These are phyloP conservation scores for Debaryomyces fabryi DNA, from an alignment of 1,139 yeast genomes.

Conservation along the genomic window DNA sequence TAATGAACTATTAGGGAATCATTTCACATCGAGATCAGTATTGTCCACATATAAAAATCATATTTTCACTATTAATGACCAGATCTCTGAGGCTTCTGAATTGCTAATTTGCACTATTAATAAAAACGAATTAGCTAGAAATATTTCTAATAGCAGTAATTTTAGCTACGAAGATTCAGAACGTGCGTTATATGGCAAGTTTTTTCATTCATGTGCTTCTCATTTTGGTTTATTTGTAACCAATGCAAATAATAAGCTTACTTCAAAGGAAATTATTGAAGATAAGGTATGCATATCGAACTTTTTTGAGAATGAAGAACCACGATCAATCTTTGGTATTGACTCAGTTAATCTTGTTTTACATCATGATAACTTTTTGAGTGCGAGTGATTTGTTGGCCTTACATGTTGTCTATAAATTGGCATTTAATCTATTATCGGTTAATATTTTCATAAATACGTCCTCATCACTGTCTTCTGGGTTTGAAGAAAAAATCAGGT, in stretches of 20 bases:
- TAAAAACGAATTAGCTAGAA: constrained; percentile 18
- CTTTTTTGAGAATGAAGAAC: constrained; percentile 11
- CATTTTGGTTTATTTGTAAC: constrained; percentile 38
- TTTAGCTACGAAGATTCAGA: constrained; percentile 17
- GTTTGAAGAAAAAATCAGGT: constrained; percentile 26
- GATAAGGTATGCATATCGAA: constrained; percentile 12
- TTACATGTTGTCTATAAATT: constrained; percentile 30
- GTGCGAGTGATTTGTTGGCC: constrained; percentile 37
- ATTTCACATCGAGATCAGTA: constrained; percentile 54
- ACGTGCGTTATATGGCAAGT: constrained; percentile 22
- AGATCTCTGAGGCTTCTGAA: constrained; percentile 27
- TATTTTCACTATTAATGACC: constrained; percentile 34
- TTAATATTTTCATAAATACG: constrained; percentile 28
- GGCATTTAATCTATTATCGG: constrained; percentile 14
- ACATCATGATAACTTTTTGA: constrained; percentile 35
- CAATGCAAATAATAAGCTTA: constrained; percentile 15
- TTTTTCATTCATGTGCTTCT: constrained; percentile 28
- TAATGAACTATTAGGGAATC: constrained; percentile 51
- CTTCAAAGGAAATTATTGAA: constrained; percentile 9
- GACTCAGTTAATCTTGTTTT: constrained; percentile 29
- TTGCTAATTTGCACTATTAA: constrained; percentile 30
- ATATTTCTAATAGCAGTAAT: constrained; percentile 20
- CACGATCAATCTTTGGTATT: constrained; percentile 20
- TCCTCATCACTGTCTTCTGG: constrained; percentile 18
- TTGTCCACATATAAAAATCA: constrained; percentile 46